Evolutionary conservation across 176 grass and related monocot species (phyloP).

Genomic region (Cenchrus americanus): DNA sequence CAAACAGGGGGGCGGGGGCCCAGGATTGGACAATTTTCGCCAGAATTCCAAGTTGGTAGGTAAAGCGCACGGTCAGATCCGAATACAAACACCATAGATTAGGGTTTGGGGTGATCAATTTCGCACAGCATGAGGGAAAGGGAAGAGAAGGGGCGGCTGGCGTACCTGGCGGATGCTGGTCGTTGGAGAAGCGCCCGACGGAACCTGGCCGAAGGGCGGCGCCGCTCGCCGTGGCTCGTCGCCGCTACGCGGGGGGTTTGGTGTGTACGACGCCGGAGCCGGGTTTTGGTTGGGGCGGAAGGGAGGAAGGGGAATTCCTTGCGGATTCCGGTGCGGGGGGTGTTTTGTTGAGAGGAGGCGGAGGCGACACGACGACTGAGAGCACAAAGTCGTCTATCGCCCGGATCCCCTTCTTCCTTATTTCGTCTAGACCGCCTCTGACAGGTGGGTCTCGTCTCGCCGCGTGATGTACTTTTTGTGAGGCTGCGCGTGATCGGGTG

Average conservation of each 20-base stretch:
- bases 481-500: background rate
- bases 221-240: background rate
- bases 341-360: conserved; percentile 5
- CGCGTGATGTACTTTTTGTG: background rate
- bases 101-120: conserved; percentile 1
- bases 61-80: conserved; percentile 1
- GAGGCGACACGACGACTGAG: conserved; percentile 3
- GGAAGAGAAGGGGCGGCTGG: background rate
- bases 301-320: conserved; percentile 1
- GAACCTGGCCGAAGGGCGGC: background rate
- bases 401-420: background rate
- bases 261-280: background rate
- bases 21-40: background rate
- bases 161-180: background rate
- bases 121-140: background rate
- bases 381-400: background rate
- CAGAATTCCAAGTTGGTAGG: background rate
- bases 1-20: background rate
- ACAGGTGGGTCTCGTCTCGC: background rate
- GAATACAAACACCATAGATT: background rate
- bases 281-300: conserved; percentile 1
- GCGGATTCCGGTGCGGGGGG: background rate
- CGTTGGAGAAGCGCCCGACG: background rate
- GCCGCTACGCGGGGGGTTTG: background rate
- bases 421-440: background rate